Evolutionary conservation across 192 early-diverging fungal species (phyloP), one percentile per base, ranked within the genome.

Genomic region (Umbelopsis sp.): DNA sequence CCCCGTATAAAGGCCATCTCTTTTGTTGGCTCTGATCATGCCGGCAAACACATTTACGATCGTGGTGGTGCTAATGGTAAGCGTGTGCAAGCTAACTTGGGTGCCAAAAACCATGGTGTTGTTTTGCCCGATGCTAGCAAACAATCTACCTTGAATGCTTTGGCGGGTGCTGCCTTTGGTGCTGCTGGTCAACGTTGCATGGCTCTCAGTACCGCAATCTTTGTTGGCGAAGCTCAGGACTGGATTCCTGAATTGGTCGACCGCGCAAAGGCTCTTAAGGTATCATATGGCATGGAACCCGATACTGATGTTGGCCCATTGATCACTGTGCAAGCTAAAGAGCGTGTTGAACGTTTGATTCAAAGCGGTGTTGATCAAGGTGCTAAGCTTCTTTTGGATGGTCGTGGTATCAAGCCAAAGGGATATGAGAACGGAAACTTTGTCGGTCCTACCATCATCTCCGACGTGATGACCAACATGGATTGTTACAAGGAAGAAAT

Each of bases 181-280:
- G 95, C 95, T n/a, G 95, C 95, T 33, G 97, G 97, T 48, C 95
- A 96, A 83, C 91, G 97, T 15, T 98, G 97, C 82, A 98, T 98
- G 97, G 97, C 97, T 64, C 88, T 98, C 8, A 94, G 93, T 46
- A 95, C 94, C 18, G 89, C 84, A 1, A 85, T 98, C 27, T 94
- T 97, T 80, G 97, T 98, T 37, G 97, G 95, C 46, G 83, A 91
- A 67, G 77, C 95, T 27, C 79, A 84, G 64, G 82, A 92, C 15
- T 97, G 95, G 95, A 74, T 97, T 5, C 88, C 93, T 9, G 95
- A 97, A 71, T 83, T 98, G 35, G 91, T 91, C n/a, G 91, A 93
- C 74, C 88, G 95, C 33, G 94, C 97, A 18, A 84, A 85, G 78
- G 70, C 84, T 47, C 88, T 98, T 23, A 95, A 94, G 70, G 91